Evolutionary conservation across 495 filamentous ascomycete species (phyloP).

Genomic region (Penicillium lagena): DNA sequence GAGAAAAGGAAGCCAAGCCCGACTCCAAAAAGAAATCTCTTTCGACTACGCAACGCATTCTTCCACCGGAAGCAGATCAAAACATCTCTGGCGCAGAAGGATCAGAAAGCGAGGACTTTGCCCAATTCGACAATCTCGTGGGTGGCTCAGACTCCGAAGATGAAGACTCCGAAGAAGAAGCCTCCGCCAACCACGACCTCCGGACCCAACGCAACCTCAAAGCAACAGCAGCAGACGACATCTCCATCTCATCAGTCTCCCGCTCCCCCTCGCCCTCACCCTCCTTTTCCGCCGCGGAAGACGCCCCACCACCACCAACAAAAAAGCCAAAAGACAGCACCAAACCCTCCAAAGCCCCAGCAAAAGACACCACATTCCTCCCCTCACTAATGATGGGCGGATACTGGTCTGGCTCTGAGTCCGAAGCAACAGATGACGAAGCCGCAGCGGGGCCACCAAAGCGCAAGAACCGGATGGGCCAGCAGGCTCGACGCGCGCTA

Average conservation of each 20-base stretch:
- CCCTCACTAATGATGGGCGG: constrained; percentile 80
- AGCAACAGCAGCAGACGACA: constrained; percentile 7
- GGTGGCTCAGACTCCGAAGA: constrained; percentile 46
- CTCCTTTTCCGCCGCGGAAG: constrained; percentile 16
- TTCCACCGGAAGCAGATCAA: constrained; percentile 5
- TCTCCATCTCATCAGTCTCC: constrained; percentile 24
- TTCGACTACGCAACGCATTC: too few relatives aligned
- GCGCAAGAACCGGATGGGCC: constrained; percentile 81
- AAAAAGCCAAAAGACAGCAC: constrained; percentile 31
- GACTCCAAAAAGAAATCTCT: background rate
- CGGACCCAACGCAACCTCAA: too few relatives aligned
- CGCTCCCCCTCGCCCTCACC: constrained; percentile 33
- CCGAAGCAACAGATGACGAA: constrained; percentile 43
- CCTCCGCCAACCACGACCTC: constrained; percentile 17
- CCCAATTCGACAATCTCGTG: constrained; percentile 43
- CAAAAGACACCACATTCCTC: constrained; percentile 70
- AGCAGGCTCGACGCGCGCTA: constrained; percentile 75
- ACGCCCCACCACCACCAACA: constrained; percentile 27
- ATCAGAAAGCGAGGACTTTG: constrained; percentile 34
- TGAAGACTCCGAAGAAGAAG: constrained; percentile 32
- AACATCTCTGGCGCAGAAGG: constrained; percentile 24
- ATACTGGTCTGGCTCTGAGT: constrained; percentile 87
- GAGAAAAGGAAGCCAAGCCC: constrained; percentile 4
- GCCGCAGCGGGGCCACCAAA: constrained; percentile 24
- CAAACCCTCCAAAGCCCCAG: constrained; percentile 23